phyloP scores from a whole-genome alignment of 2,329 filamentous ascomycete genomes.

The Aureobasidium sp. region DNA sequence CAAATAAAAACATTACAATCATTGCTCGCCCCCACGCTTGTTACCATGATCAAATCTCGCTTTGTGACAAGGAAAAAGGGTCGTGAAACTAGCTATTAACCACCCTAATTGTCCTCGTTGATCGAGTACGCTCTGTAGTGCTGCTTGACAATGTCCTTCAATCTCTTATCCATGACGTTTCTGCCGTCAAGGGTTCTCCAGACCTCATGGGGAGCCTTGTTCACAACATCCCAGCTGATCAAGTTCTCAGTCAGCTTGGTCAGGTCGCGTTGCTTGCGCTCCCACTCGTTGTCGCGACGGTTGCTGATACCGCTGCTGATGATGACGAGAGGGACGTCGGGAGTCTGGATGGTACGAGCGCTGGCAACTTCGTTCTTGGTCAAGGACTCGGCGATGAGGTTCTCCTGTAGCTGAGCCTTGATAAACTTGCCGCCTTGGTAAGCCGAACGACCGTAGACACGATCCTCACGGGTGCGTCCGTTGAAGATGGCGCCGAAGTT shows the following conservation, averaged over 20 bases:
- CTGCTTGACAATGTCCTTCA: slow-evolving; percentile 58
- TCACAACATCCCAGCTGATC: slow-evolving; percentile 77
- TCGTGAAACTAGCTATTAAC: background rate
- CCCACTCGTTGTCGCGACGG: slow-evolving; percentile 64
- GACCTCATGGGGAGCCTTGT: slow-evolving; percentile 75
- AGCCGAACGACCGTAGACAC: slow-evolving; percentile 72
- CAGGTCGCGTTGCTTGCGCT: slow-evolving; percentile 75
- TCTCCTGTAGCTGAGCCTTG: slow-evolving; percentile 89
- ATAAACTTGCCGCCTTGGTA: slow-evolving; percentile 77
- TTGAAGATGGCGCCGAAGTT: slow-evolving; percentile 74
- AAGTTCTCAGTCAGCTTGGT: slow-evolving; percentile 74
- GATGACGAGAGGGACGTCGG: slow-evolving; percentile 68
- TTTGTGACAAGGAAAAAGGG: background rate
- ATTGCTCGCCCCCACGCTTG: background rate
- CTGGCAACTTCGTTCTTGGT: slow-evolving; percentile 75
- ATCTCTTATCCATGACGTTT: slow-evolving; percentile 67
- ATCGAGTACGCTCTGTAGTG: slow-evolving; percentile 10
- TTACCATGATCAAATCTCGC: background rate
- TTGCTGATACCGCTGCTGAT: slow-evolving; percentile 74
- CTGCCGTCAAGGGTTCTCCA: slow-evolving; percentile 73
- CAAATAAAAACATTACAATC: slow-evolving; percentile 3
- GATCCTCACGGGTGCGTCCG: slow-evolving; percentile 72
- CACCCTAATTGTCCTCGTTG: background rate
- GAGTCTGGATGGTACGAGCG: slow-evolving; percentile 70
- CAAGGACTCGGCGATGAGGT: slow-evolving; percentile 75